Evolutionary conservation across 306 rosid species (phyloP).

Genomic region (Fragaria ananassa): DNA sequence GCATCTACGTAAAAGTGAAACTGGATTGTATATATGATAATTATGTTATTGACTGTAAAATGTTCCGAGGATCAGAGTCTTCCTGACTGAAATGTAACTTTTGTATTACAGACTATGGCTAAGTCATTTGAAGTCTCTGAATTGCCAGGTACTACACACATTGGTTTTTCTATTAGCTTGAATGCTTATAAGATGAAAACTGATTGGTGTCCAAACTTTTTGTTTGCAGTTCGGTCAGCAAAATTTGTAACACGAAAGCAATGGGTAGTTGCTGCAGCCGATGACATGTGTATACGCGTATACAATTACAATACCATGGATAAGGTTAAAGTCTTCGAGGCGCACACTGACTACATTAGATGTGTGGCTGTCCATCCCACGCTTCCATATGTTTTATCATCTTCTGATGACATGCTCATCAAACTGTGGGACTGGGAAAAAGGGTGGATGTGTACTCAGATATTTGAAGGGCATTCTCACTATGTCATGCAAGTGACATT

Average conservation of each 20-base stretch:
- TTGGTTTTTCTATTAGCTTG: conserved; percentile 10
- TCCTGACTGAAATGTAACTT: conserved; percentile 21
- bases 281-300: conserved; percentile 89
- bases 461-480: conserved; percentile 98
- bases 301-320: conserved; percentile 98
- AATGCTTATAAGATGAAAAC: conserved; percentile 11
- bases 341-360: conserved; percentile 96
- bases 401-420: conserved; percentile 99
- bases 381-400: conserved; percentile 90
- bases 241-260: conserved; percentile 93
- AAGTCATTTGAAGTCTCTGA: conserved; percentile 94
- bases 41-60: background rate
- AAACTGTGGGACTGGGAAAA: conserved; percentile 99
- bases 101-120: conserved; percentile 69
- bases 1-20: background rate
- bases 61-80: background rate
- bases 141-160: conserved; percentile 67
- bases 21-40: background rate
- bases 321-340: conserved; percentile 86
- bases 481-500: conserved; percentile 99
- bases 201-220: conserved; percentile 7
- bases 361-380: conserved; percentile 98
- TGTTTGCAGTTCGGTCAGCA: conserved; percentile 92
- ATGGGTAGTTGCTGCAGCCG: conserved; percentile 98
- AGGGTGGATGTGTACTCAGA: conserved; percentile 95